A percentile compares a stretch with the other conserved stretches of the same genome.
phyloP scores from a whole-genome alignment of 176 grass and related monocot genomes.

The Secale cereale region DNA sequence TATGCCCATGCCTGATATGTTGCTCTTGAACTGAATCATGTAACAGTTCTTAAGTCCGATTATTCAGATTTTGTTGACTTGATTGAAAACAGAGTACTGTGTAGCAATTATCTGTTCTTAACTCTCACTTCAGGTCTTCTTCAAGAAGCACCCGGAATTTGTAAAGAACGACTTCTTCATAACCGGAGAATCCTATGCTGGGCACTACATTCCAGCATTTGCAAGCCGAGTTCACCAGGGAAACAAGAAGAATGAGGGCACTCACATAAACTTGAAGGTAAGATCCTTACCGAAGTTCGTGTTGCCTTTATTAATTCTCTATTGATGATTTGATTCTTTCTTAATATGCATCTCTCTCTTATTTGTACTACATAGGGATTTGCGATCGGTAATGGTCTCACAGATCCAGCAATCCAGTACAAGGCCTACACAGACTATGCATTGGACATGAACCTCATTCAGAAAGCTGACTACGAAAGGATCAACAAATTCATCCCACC shows the following conservation, averaged over 20 bases:
- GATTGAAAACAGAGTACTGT: not conserved
- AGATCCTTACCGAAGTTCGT: not conserved
- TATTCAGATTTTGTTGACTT: not conserved
- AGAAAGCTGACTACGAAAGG: constrained; percentile 71
- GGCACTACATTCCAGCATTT: constrained; percentile 97
- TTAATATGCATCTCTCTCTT: not conserved
- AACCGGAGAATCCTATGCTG: constrained; percentile 97
- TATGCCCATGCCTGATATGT: not conserved
- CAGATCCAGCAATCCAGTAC: constrained; percentile 91
- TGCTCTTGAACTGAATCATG: not conserved
- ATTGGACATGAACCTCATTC: constrained; percentile 75
- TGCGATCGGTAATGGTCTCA: constrained; percentile 95
- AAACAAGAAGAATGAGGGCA: constrained; percentile 86
- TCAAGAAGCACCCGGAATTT: constrained; percentile 77
- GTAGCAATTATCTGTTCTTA: not conserved
- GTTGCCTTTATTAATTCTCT: not conserved
- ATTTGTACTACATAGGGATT: constrained; percentile 53
- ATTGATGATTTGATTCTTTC: not conserved
- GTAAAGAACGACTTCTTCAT: constrained; percentile 79
- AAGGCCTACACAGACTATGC: constrained; percentile 98
- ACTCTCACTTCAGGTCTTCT: constrained; percentile 62
- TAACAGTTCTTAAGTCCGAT: not conserved
- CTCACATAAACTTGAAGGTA: constrained; percentile 93
- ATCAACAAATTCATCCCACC: constrained; percentile 87
- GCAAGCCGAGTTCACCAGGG: constrained; percentile 76